Base-by-base conservation (phyloP, 2,329 filamentous ascomycete genomes). In the Ophiostoma himal-ulmi region DNA sequence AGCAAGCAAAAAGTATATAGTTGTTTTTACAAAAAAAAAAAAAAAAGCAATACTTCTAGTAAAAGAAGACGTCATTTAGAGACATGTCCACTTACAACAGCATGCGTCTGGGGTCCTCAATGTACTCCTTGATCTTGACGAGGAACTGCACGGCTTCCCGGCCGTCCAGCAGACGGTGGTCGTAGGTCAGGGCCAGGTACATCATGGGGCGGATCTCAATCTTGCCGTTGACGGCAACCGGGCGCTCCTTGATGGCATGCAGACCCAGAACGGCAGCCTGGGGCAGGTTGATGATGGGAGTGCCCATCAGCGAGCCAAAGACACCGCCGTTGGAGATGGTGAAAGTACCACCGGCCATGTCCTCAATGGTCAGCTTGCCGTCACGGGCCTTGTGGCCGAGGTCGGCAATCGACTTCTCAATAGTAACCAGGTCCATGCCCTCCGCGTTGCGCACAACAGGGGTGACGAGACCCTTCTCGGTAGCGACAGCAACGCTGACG, bases 151-250 rank as follows among this genome's bases (percentile, higher is more conserved):
- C 93, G 66, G 94, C 95, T 83, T 98, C 94, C 78, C 94, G 89
- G 68, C 95, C 95, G 80, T 98, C 95, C 34, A 99, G 85, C 68
- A 99, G 88, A 78, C 95, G 91, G 83, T 99, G 95, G 80, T 99
- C 95, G 78, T 99, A 99, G 17, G 95, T 99, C 72, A 99, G 86
- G 60, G 95, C 95, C 74, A 99, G 87, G 81, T 97, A 98, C 95
- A 99, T 99, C 93, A 99, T 98, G n/a, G 95, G 95, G 75, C 95
- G 88, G 75, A 97, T 92, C 80, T 97, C 94, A 71, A 98, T 85
- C 84, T 97, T 96, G 77, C 95, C 95, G 77, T 98, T 93, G 73
- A 98, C 85, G 36, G 87, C 94, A 69, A 97, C 89, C 2, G 94
- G 89, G 77, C 91, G 92, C 70, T 99, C 93, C 84, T 99, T 99